Conservation (phyloP, 345 rosid genomes). For the Cardamine resedifolia region DNA sequence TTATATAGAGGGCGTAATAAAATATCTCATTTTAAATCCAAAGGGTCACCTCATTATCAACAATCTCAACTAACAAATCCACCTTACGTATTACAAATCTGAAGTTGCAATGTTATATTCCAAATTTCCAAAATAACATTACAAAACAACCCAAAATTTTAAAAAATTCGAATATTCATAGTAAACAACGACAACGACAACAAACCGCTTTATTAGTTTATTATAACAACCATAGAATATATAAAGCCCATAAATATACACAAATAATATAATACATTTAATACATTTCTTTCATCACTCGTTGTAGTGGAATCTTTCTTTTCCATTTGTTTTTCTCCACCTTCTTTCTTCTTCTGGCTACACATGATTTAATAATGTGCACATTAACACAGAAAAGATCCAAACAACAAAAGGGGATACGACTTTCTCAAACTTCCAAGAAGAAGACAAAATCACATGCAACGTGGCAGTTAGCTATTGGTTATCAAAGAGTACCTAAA, state of each 20-base stretch:
- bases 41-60: too few relatives aligned
- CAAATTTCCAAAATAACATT: neutral
- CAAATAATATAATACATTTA: too few relatives aligned
- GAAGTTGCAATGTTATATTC: neutral
- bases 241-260: neutral
- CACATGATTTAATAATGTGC: slow-evolving; percentile 23
- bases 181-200: slow-evolving; percentile 16
- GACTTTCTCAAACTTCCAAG: neutral
- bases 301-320: slow-evolving; percentile 21
- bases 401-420: neutral
- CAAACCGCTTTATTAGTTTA: neutral
- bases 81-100: slow-evolving; percentile 23
- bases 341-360: slow-evolving; percentile 25
- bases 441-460: neutral
- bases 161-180: neutral
- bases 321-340: neutral
- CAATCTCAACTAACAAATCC: slow-evolving; percentile 27
- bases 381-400: slow-evolving; percentile 7
- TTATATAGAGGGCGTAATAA: too few relatives aligned
- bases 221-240: slow-evolving; percentile 13
- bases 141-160: neutral
- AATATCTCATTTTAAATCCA: too few relatives aligned
- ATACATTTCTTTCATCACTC: too few relatives aligned
- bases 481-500: neutral
- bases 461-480: slow-evolving; percentile 4